phyloP scores from a whole-genome alignment of 768 basidiomycete genomes.

The Exidia glandulosa region DNA sequence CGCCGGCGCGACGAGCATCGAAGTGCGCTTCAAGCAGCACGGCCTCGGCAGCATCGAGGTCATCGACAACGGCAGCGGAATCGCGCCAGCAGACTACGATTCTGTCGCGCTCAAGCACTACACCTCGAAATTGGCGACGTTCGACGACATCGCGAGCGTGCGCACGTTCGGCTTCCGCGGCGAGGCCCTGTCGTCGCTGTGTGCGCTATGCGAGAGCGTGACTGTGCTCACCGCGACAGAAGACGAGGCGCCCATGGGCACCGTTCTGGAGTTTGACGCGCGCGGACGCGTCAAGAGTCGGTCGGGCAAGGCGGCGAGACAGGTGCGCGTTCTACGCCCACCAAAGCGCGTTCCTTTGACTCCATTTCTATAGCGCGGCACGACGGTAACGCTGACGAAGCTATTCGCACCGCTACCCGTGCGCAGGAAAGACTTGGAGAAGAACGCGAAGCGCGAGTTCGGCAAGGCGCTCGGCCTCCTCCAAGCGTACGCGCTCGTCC shows the following conservation, averaged over 20 bases:
- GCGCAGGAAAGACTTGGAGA: conserved; percentile 79
- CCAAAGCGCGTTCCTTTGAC: not conserved
- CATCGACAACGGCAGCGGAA: conserved; percentile 85
- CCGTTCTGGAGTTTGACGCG: conserved; percentile 59
- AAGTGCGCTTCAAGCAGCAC: conserved; percentile 82
- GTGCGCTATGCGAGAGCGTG: conserved; percentile 65
- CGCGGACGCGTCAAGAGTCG: conserved; percentile 48
- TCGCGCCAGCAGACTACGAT: conserved; percentile 64
- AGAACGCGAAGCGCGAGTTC: conserved; percentile 84
- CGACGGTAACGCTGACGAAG: conserved; percentile 60
- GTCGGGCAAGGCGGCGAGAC: conserved; percentile 55
- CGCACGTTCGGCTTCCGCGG: conserved; percentile 90
- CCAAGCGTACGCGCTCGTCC: conserved; percentile 82
- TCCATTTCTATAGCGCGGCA: conserved; percentile 53
- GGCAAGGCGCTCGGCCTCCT: conserved; percentile 72
- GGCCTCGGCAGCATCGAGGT: conserved; percentile 79
- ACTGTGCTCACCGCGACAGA: conserved; percentile 64
- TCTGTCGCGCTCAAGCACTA: conserved; percentile 85
- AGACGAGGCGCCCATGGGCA: conserved; percentile 65
- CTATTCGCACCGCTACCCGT: conserved; percentile 82
- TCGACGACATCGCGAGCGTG: conserved; percentile 60
- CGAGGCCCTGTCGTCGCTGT: conserved; percentile 90
- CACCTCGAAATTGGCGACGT: conserved; percentile 81
- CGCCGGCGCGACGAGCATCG: conserved; percentile 79
- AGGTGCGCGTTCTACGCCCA: conserved; percentile 33